Evolutionary conservation across 495 filamentous ascomycete species (phyloP).

Genomic region (Neurospora sp.): DNA sequence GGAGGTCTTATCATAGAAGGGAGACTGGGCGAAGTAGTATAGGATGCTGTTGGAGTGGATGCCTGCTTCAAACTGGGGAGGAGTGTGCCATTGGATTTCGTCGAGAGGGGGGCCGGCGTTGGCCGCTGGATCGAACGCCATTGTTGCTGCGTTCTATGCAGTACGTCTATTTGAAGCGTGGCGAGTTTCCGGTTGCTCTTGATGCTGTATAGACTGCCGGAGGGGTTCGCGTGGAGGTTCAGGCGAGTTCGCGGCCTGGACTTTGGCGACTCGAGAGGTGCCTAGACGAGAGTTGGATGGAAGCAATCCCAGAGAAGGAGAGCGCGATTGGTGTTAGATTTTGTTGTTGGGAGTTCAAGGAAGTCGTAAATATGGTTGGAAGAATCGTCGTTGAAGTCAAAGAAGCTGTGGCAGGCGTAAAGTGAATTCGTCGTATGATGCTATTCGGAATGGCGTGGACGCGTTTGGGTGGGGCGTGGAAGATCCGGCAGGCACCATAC

Average conservation of each 20-base stretch:
- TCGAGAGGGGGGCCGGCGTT: constrained; percentile 53
- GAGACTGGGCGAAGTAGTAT: constrained; percentile 81
- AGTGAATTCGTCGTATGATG: not conserved
- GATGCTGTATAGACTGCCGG: not conserved
- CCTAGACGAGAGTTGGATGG: not conserved
- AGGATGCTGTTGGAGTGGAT: constrained; percentile 60
- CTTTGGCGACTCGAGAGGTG: not conserved
- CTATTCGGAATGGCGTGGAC: not conserved
- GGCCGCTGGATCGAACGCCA: constrained; percentile 4
- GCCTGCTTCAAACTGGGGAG: constrained; percentile 45
- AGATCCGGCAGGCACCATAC: not conserved
- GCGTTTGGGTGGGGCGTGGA: not conserved
- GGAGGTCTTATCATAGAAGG: constrained; percentile 82
- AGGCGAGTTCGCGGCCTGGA: not conserved
- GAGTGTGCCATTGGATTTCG: constrained; percentile 67
- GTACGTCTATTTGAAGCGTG: not conserved
- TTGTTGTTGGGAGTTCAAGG: not conserved
- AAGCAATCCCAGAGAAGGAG: not conserved
- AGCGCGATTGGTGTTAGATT: not conserved
- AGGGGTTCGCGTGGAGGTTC: not conserved
- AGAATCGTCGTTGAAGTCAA: no score
- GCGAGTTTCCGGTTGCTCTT: no score
- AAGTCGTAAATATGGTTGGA: no score
- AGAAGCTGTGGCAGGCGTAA: not conserved
- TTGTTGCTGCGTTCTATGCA: not conserved